Evolutionary conservation across 257 asterid genomes (phyloP).

Genomic region (Ligustrum vulgare): DNA sequence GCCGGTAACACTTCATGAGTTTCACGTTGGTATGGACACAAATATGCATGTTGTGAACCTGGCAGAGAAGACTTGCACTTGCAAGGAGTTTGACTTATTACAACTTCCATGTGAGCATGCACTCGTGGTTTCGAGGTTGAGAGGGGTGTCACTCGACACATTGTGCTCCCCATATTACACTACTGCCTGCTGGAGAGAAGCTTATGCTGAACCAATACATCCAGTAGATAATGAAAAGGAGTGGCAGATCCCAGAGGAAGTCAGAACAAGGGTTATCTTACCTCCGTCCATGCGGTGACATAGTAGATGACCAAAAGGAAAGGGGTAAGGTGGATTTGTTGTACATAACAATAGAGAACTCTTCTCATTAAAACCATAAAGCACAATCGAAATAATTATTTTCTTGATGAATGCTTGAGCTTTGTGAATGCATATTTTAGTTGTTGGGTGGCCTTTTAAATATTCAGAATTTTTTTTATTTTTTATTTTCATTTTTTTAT

Average conservation of each 20-base stretch:
- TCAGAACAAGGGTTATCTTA: not conserved
- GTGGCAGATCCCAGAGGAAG: not conserved
- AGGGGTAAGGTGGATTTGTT: not conserved
- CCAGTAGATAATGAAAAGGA: not conserved
- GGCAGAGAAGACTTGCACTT: conserved; percentile 1
- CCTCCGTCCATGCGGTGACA: conserved; percentile 1
- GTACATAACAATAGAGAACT: not conserved
- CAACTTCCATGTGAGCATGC: conserved; percentile 1
- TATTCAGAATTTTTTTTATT: too few relatives aligned
- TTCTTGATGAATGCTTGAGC: not conserved
- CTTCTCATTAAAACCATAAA: not conserved
- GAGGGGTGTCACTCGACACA: not conserved
- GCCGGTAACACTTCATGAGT: conserved; percentile 3
- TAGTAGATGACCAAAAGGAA: not conserved
- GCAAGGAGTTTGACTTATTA: conserved; percentile 3
- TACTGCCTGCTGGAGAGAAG: not conserved
- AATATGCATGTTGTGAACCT: conserved; percentile 1
- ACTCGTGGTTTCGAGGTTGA: not conserved
- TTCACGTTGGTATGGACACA: not conserved
- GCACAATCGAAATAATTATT: not conserved
- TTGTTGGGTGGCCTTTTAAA: not conserved
- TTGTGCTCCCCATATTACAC: not conserved
- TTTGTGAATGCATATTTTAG: not conserved
- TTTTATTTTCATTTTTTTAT: too few relatives aligned
- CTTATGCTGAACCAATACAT: not conserved